Evolutionary conservation across 1,284 basidiomycete species (phyloP).

Genomic region (Ustilago sp.): DNA sequence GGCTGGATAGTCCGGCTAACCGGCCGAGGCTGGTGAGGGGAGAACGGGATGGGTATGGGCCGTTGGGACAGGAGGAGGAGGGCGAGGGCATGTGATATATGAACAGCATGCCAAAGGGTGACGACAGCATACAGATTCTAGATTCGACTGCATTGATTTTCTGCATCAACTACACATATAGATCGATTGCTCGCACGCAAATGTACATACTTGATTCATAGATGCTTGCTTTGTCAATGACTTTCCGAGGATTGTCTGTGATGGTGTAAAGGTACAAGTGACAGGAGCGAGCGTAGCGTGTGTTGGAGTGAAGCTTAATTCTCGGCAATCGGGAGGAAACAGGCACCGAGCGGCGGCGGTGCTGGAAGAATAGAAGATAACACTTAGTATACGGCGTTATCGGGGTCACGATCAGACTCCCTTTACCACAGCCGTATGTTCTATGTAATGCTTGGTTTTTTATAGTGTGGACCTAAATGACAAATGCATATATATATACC

Average conservation of each 20-base stretch:
- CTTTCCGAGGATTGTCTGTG: not conserved
- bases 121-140: not conserved
- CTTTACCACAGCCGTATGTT: too few species aligned
- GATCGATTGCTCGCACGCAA: not conserved
- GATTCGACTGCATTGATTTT: not conserved
- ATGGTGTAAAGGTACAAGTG: too few species aligned
- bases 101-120: not conserved
- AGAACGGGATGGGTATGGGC: not conserved
- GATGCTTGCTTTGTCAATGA: not conserved
- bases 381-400: too few species aligned
- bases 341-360: too few species aligned
- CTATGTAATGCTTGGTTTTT: too few species aligned
- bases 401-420: too few species aligned
- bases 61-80: constrained; percentile 9
- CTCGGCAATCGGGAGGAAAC: not conserved
- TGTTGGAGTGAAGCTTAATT: not conserved
- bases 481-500: too few species aligned
- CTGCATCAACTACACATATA: not conserved
- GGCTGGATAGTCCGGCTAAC: constrained; percentile 67
- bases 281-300: too few species aligned
- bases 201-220: not conserved
- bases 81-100: not conserved
- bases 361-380: too few species aligned
- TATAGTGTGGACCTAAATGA: too few species aligned
- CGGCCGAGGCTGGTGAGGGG: constrained; percentile 17